Evolutionary conservation across 257 asterid genomes (phyloP).

Genomic region (Prunella vulgaris): DNA sequence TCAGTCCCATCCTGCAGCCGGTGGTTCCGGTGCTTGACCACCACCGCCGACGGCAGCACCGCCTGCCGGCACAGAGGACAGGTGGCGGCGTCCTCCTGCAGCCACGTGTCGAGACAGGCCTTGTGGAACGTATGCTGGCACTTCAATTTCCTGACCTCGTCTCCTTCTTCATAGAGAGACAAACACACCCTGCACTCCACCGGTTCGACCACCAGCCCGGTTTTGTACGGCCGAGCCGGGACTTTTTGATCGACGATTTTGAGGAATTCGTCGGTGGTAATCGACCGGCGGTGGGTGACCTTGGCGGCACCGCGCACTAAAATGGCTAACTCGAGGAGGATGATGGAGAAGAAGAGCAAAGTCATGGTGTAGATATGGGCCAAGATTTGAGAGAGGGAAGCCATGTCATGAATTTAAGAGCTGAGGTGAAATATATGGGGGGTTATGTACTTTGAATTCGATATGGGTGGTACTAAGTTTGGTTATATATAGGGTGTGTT

Average conservation of each 20-base stretch:
- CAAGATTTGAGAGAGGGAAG: conserved; percentile 36
- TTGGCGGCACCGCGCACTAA: conserved; percentile 32
- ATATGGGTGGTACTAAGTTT: not conserved
- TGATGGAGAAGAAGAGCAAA: conserved; percentile 37
- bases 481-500: not conserved
- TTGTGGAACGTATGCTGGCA: conserved; percentile 61
- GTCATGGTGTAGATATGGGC: conserved; percentile 36
- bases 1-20: conserved; percentile 32
- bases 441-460: not conserved
- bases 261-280: conserved; percentile 47
- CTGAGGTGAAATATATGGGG: no score
- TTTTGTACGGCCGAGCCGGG: conserved; percentile 30
- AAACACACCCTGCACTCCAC: conserved; percentile 58
- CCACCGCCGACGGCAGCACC: conserved; percentile 55
- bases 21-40: conserved; percentile 31
- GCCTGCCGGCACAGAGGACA: conserved; percentile 63
- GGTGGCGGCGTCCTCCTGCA: conserved; percentile 44
- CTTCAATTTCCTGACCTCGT: conserved; percentile 47
- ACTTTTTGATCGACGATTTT: conserved; percentile 42
- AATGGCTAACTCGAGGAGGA: conserved; percentile 43
- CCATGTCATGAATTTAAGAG: conserved; percentile 28
- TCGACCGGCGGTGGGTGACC: conserved; percentile 21
- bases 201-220: conserved; percentile 9
- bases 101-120: conserved; percentile 68
- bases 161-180: conserved; percentile 49